A percentile compares a stretch with the other conserved stretches of the same genome.
Conservation (phyloP, 371 early-diverging fungal genomes). For the Mortierella sp. region DNA sequence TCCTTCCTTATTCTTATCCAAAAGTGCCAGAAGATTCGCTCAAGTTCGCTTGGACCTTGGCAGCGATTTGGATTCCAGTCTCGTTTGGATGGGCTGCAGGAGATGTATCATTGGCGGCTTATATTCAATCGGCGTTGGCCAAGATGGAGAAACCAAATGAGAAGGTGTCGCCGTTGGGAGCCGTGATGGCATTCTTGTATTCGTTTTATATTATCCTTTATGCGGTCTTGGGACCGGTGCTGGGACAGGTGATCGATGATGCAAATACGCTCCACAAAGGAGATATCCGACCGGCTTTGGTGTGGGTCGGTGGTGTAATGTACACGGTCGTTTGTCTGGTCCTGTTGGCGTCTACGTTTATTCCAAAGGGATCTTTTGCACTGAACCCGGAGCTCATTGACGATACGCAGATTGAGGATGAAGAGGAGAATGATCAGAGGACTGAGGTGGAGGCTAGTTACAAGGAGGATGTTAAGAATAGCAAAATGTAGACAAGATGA, state of each 20-base stretch:
- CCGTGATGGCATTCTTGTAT: constrained; percentile 66
- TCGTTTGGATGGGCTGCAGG: constrained; percentile 68
- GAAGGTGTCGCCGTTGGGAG: constrained; percentile 58
- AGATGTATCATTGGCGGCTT: constrained; percentile 64
- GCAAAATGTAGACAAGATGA: constrained; percentile 2
- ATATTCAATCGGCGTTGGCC: constrained; percentile 59
- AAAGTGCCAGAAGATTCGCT: constrained; percentile 21
- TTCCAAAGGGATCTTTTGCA: constrained; percentile 61
- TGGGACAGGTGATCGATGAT: constrained; percentile 51
- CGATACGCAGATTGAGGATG: constrained; percentile 27
- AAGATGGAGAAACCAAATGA: constrained; percentile 49
- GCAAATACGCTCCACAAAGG: constrained; percentile 12
- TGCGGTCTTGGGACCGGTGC: constrained; percentile 48
- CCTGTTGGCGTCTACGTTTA: constrained; percentile 57
- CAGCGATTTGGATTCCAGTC: constrained; percentile 57
- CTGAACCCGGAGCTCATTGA: constrained; percentile 57
- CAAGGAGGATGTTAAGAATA: constrained; percentile 21
- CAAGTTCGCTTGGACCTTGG: constrained; percentile 55
- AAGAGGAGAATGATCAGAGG: constrained; percentile 23
- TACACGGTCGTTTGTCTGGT: constrained; percentile 54
- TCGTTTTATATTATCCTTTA: constrained; percentile 58
- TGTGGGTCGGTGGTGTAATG: constrained; percentile 56
- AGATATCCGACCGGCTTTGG: constrained; percentile 39
- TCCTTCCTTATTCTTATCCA: constrained; percentile 47
- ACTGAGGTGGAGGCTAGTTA: constrained; percentile 4